Percentiles rank a stretch among this genome's conserved stretches.
Conservation (phyloP, 78 protist species). For the Fonticula alba region DNA sequence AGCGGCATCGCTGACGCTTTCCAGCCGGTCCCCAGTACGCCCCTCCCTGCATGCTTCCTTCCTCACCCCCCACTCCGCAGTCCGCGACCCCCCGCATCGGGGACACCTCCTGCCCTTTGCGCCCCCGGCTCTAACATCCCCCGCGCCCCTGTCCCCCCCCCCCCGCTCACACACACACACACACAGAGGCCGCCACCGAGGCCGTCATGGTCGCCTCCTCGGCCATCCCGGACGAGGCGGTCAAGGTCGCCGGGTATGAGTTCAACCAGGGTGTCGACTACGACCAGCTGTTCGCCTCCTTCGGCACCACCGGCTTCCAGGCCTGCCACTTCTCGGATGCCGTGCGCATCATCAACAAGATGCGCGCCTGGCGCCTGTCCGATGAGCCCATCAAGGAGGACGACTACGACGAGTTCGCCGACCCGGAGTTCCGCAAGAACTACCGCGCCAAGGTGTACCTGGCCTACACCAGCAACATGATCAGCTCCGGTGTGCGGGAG, state of each 20-base stretch:
- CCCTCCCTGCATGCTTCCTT: too few relatives aligned
- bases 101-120: too few relatives aligned
- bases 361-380: conserved; percentile 41
- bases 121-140: too few relatives aligned
- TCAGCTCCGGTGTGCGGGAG: conserved; percentile 88
- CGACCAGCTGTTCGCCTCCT: conserved; percentile 40
- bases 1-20: too few relatives aligned
- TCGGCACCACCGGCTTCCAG: conserved; percentile 70
- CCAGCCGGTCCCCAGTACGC: too few relatives aligned
- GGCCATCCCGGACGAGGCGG: neutral
- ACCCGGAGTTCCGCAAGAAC: conserved; percentile 10
- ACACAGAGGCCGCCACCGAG: too few relatives aligned
- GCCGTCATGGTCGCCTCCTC: neutral
- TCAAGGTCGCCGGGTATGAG: conserved; percentile 31
- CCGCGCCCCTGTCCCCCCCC: too few relatives aligned
- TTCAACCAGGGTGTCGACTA: conserved; percentile 42
- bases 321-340: conserved; percentile 74
- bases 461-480: conserved; percentile 91
- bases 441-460: conserved; percentile 54
- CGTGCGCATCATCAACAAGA: conserved; percentile 59
- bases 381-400: conserved; percentile 27
- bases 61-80: too few relatives aligned
- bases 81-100: too few relatives aligned
- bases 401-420: conserved; percentile 5
- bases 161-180: too few relatives aligned